phyloP scores from a whole-genome alignment of 2,329 filamentous ascomycete species.

The Chaetomium strumarium region DNA sequence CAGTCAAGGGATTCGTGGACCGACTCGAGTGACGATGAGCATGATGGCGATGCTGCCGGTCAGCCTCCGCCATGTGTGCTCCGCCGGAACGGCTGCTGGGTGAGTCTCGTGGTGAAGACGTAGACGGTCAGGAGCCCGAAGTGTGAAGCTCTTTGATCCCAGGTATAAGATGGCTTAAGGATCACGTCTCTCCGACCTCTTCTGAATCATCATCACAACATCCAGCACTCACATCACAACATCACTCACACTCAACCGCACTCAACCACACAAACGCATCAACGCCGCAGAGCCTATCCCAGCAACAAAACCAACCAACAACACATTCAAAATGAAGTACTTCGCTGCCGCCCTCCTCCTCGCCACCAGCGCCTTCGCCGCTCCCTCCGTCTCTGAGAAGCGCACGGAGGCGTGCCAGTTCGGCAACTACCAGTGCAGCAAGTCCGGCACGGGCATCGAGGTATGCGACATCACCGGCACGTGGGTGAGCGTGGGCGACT shows the following conservation, averaged over 20 bases:
- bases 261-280: background rate
- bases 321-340: slow-evolving; percentile 17
- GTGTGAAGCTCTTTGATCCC: background rate
- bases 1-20: background rate
- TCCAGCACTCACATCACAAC: slow-evolving; percentile 5
- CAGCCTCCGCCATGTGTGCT: slow-evolving; percentile 1
- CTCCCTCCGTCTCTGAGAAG: slow-evolving; percentile 11
- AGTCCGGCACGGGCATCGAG: slow-evolving; percentile 23
- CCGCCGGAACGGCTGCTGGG: background rate
- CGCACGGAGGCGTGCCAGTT: slow-evolving; percentile 22
- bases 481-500: slow-evolving; percentile 25
- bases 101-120: background rate
- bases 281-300: background rate
- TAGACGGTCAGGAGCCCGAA: background rate
- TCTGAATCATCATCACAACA: slow-evolving; percentile 8
- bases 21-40: background rate
- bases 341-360: slow-evolving; percentile 10
- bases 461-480: slow-evolving; percentile 23
- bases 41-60: slow-evolving; percentile 1
- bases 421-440: slow-evolving; percentile 26
- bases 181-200: background rate
- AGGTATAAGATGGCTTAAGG: slow-evolving; percentile 7
- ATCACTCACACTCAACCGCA: background rate
- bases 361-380: slow-evolving; percentile 11
- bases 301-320: background rate